Evolutionary conservation across 2,329 filamentous ascomycete genomes (phyloP).

Genomic region (Celoporthe dispersa): DNA sequence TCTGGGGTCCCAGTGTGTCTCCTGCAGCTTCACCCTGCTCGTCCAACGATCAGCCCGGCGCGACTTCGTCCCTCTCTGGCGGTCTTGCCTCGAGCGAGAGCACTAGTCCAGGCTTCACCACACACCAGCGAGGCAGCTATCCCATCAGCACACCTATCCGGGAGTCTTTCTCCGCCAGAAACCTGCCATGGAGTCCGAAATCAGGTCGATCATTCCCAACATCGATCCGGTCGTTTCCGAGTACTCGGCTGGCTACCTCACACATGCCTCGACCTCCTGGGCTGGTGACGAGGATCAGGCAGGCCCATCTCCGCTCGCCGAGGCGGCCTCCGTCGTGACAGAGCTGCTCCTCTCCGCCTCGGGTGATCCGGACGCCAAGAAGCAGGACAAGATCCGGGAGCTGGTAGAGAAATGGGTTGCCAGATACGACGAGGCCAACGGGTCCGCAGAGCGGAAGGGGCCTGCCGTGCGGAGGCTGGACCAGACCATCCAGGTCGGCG

Average conservation of each 20-base stretch:
- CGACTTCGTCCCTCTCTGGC: not conserved
- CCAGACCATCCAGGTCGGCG: constrained; percentile 91
- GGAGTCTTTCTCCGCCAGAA: not conserved
- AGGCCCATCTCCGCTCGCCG: constrained; percentile 75
- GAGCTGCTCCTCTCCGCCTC: constrained; percentile 92
- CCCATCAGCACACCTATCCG: not conserved
- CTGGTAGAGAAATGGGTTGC: constrained; percentile 90
- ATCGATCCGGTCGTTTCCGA: constrained; percentile 89
- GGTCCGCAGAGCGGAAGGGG: constrained; percentile 71
- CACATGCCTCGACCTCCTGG: constrained; percentile 87
- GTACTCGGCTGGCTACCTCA: constrained; percentile 93
- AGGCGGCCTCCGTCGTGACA: constrained; percentile 84
- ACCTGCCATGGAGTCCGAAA: constrained; percentile 78
- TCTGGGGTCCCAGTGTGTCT: not conserved
- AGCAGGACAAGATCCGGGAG: constrained; percentile 77
- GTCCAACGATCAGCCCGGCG: not conserved
- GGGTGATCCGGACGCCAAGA: constrained; percentile 72
- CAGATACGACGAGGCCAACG: constrained; percentile 76
- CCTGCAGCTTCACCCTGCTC: not conserved
- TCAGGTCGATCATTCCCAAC: constrained; percentile 80
- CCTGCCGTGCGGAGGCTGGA: constrained; percentile 84
- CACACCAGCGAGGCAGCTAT: not conserved
- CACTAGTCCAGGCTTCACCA: constrained; percentile 10
- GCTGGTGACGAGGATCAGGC: constrained; percentile 68
- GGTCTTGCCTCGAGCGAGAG: constrained; percentile 7